Evolutionary conservation across 768 basidiomycete genomes (phyloP), one percentile per base, ranked within the genome.

Genomic region (Mycena alexandri): DNA sequence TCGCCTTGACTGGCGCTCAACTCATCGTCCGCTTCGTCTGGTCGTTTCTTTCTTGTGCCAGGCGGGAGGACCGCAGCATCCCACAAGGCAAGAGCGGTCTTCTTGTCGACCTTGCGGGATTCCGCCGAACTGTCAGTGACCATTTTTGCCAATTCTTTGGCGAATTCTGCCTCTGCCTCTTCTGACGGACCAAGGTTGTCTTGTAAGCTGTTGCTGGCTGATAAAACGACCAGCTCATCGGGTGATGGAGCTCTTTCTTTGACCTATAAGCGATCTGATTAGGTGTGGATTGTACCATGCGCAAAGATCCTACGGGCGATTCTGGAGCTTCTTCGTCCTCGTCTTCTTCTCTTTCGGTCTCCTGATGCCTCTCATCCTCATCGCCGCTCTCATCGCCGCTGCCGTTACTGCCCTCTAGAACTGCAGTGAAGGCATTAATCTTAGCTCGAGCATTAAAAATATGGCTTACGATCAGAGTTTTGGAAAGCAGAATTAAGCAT

Each of bases 121-220:
- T 98, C 95, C 0, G 87, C 80, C 19, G 94, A 93, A 17, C 89
- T 91, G 72, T 97, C 95, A 0, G 93, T 95, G 53, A 98, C 90
- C 82, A 99, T 90, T 81, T 93, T 98, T 3, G 97, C 95, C 21
- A 99, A 86, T 76, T 99, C 98, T 76, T 95, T 95, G 11, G 92
- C 93, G 74, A 99, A 99, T 38, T 96, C 97, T 2, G 90, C 93
- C 52, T 97, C 93, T 21, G 93, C 95, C 74, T 96, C 95, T 70
- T 94, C 91, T 11, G 92, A 89, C 1, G 94, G 93, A 9, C 94
- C 95, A 44, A 94, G 82, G 62, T 85, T 83, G 74, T 96, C 94
- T 71, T 91, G 88, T 14, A 81, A 75, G 62, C 79, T 84, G 66
- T 82, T 85, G 68, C 80, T 82, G 33, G 84, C 79, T 33, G 90